Evolutionary conservation across 2,329 filamentous ascomycete genomes (phyloP).

Genomic region (Periconia sp.): DNA sequence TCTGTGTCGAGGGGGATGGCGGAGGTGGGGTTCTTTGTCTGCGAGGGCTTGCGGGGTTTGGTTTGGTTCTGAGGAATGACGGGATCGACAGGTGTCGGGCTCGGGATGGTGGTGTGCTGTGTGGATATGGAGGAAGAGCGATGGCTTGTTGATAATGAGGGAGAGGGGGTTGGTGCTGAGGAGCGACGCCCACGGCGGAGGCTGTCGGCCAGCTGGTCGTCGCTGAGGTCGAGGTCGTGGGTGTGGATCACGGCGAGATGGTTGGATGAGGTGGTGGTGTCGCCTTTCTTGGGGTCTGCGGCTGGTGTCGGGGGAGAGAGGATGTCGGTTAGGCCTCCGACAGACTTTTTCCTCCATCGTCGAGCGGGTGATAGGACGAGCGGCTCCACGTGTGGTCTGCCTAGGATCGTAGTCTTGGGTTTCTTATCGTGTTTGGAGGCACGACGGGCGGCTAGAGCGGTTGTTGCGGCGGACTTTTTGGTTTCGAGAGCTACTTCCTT

Average conservation of each 20-base stretch:
- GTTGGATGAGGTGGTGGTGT: too few species aligned
- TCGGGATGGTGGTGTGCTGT: not conserved
- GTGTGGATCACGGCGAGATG: not conserved
- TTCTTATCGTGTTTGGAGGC: not conserved
- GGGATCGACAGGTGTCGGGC: not conserved
- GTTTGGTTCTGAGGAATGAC: not conserved
- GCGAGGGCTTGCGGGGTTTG: not conserved
- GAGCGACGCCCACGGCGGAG: slow-evolving; percentile 1
- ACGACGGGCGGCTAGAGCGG: not conserved
- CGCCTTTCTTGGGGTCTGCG: not conserved
- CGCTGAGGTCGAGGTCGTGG: not conserved
- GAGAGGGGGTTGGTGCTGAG: slow-evolving; percentile 7
- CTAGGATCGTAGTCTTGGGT: slow-evolving; percentile 2
- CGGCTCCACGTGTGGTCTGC: slow-evolving; percentile 7
- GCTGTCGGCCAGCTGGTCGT: not conserved
- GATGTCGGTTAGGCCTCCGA: not conserved
- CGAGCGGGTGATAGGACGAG: slow-evolving; percentile 8
- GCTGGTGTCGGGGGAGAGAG: not conserved
- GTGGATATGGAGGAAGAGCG: not conserved
- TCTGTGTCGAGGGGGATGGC: not conserved
- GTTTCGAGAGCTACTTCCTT: slow-evolving; percentile 2
- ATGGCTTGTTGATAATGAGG: not conserved
- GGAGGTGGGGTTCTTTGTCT: too few species aligned
- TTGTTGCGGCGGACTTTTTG: not conserved
- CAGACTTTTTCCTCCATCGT: not conserved